Percentiles rank a stretch among this genome's conserved stretches.
Evolutionary conservation across 129 eudicot species (phyloP).

Genomic region (Pseudognaphalium luteoalbum): DNA sequence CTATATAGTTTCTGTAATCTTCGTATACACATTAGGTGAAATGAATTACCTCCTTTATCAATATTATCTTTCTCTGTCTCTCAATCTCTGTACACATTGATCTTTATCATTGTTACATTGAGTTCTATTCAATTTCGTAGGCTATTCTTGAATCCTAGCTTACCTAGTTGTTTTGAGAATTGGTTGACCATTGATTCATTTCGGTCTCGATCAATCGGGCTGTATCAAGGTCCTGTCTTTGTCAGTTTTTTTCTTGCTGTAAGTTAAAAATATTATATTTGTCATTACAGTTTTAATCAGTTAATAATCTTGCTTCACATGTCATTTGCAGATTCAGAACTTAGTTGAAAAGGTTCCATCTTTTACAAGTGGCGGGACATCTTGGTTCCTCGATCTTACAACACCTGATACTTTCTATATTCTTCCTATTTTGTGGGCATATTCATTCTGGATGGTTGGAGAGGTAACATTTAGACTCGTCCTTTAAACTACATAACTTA

Average conservation of each 20-base stretch:
- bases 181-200: too few relatives aligned
- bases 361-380: conserved; percentile 69
- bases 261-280: conserved; percentile 35
- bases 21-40: too few relatives aligned
- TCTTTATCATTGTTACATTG: too few relatives aligned
- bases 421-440: conserved; percentile 71
- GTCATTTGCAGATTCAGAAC: conserved; percentile 52
- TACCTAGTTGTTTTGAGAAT: too few relatives aligned
- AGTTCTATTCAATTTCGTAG: too few relatives aligned
- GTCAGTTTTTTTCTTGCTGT: conserved; percentile 85
- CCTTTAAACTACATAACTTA: not conserved
- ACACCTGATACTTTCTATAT: conserved; percentile 73
- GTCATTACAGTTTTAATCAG: not conserved
- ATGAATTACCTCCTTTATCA: too few relatives aligned
- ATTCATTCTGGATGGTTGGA: conserved; percentile 70
- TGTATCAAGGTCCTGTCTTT: conserved; percentile 63
- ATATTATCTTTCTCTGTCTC: too few relatives aligned
- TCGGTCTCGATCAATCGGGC: too few relatives aligned
- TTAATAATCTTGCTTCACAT: not conserved
- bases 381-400: conserved; percentile 86
- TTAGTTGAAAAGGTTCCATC: conserved; percentile 43
- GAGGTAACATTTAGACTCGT: conserved; percentile 51
- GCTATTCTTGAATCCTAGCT: too few relatives aligned
- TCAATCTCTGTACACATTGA: too few relatives aligned
- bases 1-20: too few relatives aligned